A percentile compares a stretch with the other conserved stretches of the same genome.
Conservation (phyloP, 148 eudicot genomes). For the Gaultheria prostrata region DNA sequence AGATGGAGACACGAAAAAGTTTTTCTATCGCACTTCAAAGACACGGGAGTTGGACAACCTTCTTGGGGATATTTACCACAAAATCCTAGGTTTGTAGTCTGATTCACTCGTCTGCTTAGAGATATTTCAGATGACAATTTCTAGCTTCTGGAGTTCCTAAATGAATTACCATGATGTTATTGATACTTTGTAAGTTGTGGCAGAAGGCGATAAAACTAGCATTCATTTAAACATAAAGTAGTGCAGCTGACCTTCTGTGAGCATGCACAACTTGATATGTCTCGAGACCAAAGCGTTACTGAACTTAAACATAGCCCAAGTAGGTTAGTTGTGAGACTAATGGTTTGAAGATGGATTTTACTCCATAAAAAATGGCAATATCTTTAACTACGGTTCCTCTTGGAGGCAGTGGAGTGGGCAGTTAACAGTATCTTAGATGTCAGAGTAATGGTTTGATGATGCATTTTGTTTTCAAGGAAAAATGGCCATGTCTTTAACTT, state of each 20-base stretch:
- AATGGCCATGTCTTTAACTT: conserved; percentile 9
- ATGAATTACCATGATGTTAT: not conserved
- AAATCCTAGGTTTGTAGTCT: conserved; percentile 65
- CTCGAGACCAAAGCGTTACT: not conserved
- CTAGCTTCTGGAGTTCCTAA: conserved; percentile 9
- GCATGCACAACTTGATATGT: conserved; percentile 5
- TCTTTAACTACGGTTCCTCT: conserved; percentile 1
- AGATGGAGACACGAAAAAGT: conserved; percentile 62
- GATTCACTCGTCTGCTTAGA: conserved; percentile 10
- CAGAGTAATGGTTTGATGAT: not conserved
- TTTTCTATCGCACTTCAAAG: conserved; percentile 83
- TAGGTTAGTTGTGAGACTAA: not conserved
- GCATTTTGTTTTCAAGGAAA: not conserved
- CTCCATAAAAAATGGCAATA: conserved; percentile 1
- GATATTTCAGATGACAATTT: conserved; percentile 20
- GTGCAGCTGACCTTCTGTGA: not conserved
- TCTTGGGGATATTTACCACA: conserved; percentile 95
- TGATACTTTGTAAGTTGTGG: not conserved
- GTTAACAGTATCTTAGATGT: conserved; percentile 27
- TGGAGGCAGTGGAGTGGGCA: conserved; percentile 94
- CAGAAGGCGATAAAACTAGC: not conserved
- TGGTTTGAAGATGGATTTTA: conserved; percentile 2
- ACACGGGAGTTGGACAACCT: conserved; percentile 87
- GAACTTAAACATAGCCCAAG: not conserved
- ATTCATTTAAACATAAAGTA: not conserved